Percentiles rank a stretch among this genome's conserved stretches.
Evolutionary conservation across 495 filamentous ascomycete species (phyloP).

Genomic region (Staphylotrichum tortipilum): DNA sequence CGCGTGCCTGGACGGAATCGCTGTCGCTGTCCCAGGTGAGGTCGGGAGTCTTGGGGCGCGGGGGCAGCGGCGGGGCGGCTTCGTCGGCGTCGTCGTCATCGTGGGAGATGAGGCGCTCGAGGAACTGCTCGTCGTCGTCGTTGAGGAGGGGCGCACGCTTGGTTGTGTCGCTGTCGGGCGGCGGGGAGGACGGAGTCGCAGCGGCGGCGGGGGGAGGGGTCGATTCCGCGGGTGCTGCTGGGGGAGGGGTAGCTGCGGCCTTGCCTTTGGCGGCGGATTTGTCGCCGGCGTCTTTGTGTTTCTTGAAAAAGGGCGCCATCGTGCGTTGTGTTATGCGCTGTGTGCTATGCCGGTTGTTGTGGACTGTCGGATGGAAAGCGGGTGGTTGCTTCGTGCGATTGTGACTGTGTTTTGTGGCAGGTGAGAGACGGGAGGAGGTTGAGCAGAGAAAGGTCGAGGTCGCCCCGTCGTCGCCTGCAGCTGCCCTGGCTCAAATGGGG

Average conservation of each 20-base stretch:
- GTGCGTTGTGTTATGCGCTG: too few species aligned
- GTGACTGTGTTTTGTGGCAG: too few species aligned
- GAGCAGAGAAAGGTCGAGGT: too few species aligned
- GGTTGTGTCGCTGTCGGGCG: not conserved
- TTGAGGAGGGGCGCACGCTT: conserved; percentile 27
- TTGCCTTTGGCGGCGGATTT: conserved; percentile 10
- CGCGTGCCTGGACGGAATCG: conserved; percentile 20
- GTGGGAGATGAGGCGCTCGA: conserved; percentile 33
- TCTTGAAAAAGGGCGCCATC: conserved; percentile 8
- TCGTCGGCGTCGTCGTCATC: conserved; percentile 18
- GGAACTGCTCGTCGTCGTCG: conserved; percentile 36
- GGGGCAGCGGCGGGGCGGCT: conserved; percentile 31
- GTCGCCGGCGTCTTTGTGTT: conserved; percentile 24
- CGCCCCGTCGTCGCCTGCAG: not conserved
- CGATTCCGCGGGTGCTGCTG: not conserved
- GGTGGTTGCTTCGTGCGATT: too few species aligned
- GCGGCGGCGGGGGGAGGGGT: conserved; percentile 6
- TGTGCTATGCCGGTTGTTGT: too few species aligned
- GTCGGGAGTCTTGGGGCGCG: conserved; percentile 37
- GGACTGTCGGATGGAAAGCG: too few species aligned
- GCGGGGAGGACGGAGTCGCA: not conserved
- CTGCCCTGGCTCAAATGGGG: too few species aligned
- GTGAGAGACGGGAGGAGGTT: not conserved
- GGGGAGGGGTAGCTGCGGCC: conserved; percentile 9
- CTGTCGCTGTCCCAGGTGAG: conserved; percentile 35